Evolutionary conservation across 2,329 filamentous ascomycete genomes (phyloP), one percentile per base, ranked within the genome.

Genomic region (Ceratocystis destructans): DNA sequence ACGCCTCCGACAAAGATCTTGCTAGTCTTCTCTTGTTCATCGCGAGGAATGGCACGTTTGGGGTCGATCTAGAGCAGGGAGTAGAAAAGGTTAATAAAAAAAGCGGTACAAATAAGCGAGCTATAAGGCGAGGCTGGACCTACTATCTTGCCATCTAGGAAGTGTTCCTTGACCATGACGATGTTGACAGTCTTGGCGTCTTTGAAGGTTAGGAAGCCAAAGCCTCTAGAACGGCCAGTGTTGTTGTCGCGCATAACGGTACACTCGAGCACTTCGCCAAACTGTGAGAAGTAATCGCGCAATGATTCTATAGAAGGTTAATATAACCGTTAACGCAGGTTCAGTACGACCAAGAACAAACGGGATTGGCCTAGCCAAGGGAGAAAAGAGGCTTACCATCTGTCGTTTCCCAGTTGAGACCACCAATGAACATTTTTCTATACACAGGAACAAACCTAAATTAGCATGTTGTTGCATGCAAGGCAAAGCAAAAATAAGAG

Each of bases 351-450:
- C 15, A 37, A 4, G 10, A 28, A 20, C 3, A 55, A 37, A n/a
- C 8, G 7, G 57, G 6, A 8, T n/a, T 17, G 46, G 46, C 17
- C 46, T 7, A 28, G 48, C 48, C n/a, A 65, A 6, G 12, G 45
- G 8, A 6, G 37, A 12, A 12, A 41, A 41, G 10, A 41, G 64
- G 33, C 91, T 82, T 86, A 97, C 93, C 87, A 79, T 97, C 93
- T 66, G 94, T 97, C 17, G 94, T 99, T 77, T 99, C 94, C 94
- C 94, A 99, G 75, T 99, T 99, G 66, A 99, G 79, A 50, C 94
- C 94, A 72, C 94, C 94, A 77, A 99, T 99, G 73, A 99, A 99
- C 94, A 99, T 99, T 80, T 99, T 99, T 73, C 94, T 99, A 78
- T 50, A 44, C 8, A 69, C 55, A 70, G 45, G 12, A 61, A 53